Conservation (phyloP, 2,329 filamentous ascomycete genomes). For the Fusarium hainanense region DNA sequence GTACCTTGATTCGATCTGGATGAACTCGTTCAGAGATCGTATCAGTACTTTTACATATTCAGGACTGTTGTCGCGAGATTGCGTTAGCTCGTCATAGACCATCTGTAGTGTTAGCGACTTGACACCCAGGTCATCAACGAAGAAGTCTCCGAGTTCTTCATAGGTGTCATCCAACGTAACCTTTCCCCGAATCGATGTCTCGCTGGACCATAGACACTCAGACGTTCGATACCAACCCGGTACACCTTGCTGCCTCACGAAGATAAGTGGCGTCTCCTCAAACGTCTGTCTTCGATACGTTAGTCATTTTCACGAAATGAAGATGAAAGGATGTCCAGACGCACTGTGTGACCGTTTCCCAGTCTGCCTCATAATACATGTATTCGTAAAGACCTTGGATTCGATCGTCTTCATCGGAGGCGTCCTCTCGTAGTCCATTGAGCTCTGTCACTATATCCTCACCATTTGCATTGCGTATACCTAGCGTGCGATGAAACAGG, state of each 20-base stretch:
- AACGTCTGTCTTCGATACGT: too few species aligned
- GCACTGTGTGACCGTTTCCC: too few species aligned
- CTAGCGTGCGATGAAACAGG: constrained; percentile 5
- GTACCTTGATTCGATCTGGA: not conserved
- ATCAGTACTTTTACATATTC: constrained; percentile 17
- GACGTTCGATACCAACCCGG: constrained; percentile 22
- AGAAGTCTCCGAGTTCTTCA: constrained; percentile 6
- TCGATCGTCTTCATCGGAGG: not conserved
- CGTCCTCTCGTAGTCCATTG: rapidly evolving
- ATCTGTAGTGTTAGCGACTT: constrained; percentile 29
- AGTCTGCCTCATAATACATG: too few species aligned
- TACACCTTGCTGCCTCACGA: not conserved
- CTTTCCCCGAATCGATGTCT: constrained; percentile 21
- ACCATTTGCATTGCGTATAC: not conserved
- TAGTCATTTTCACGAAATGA: too few species aligned
- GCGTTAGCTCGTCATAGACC: constrained; percentile 33
- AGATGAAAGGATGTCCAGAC: too few species aligned
- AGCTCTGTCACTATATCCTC: constrained; percentile 4
- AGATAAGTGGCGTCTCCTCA: constrained; percentile 1
- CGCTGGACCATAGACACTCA: constrained; percentile 35
- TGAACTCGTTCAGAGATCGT: constrained; percentile 20
- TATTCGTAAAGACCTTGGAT: constrained; percentile 5
- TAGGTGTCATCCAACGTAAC: constrained; percentile 16
- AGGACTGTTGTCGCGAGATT: not conserved
- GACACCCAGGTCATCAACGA: constrained; percentile 23